A percentile compares a stretch with the other conserved stretches of the same genome.
Conservation (phyloP, 148 eudicot genomes). For the Chenopodium quinoa region DNA sequence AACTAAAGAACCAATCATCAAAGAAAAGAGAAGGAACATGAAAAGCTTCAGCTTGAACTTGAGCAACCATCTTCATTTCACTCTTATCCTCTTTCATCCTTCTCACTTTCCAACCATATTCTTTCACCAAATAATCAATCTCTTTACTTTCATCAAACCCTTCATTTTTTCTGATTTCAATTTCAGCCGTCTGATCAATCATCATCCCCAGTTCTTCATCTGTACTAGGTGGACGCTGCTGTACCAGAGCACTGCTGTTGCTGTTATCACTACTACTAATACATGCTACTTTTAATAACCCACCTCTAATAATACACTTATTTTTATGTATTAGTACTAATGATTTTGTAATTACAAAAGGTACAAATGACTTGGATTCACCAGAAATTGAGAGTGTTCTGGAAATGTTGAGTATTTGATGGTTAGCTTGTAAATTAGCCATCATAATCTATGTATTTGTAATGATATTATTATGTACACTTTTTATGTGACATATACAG, state of each 20-base stretch:
- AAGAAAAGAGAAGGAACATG: conserved; percentile 56
- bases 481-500: neutral
- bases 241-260: conserved; percentile 27
- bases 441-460: neutral
- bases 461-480: neutral
- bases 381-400: conserved; percentile 15
- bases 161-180: conserved; percentile 3
- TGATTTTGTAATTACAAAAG: conserved; percentile 7
- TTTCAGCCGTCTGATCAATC: conserved; percentile 33
- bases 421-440: conserved; percentile 38
- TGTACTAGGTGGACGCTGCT: conserved; percentile 21
- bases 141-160: neutral
- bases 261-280: neutral
- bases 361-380: conserved; percentile 12
- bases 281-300: conserved; percentile 11
- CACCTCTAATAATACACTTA: neutral
- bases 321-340: neutral
- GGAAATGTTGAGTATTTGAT: conserved; percentile 25
- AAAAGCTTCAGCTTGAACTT: conserved; percentile 76
- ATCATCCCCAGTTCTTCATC: conserved; percentile 13
- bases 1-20: conserved; percentile 61
- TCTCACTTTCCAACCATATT: conserved; percentile 75
- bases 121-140: conserved; percentile 45
- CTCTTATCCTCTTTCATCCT: conserved; percentile 54
- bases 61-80: conserved; percentile 67